phyloP scores from a whole-genome alignment of 495 filamentous ascomycete genomes.

The Podospora anserina region DNA sequence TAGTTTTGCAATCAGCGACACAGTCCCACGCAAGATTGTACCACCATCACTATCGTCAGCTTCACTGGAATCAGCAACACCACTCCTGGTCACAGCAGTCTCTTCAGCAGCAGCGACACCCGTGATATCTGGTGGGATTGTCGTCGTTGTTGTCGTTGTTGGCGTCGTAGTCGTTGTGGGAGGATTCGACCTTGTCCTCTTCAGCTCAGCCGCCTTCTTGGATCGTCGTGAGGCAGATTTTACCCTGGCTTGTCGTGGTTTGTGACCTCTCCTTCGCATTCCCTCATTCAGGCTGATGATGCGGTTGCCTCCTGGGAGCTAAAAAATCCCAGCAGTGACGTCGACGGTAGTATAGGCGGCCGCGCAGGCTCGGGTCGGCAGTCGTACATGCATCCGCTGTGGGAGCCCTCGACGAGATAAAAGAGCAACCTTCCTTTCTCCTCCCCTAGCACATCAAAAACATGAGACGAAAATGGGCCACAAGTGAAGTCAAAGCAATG shows the following conservation, averaged over 20 bases:
- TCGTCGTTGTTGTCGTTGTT: too few species aligned
- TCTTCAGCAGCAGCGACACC: slow-evolving; percentile 3
- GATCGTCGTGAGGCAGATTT: slow-evolving; percentile 3
- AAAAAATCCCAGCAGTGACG: slow-evolving; percentile 8
- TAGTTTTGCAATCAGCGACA: slow-evolving; percentile 16
- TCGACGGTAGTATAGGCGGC: slow-evolving; percentile 13
- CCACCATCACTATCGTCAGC: slow-evolving; percentile 18
- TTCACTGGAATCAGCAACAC: slow-evolving; percentile 1
- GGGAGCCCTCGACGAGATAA: not conserved
- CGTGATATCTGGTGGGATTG: not conserved
- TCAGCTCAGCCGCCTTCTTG: not conserved
- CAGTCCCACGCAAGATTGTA: slow-evolving; percentile 12
- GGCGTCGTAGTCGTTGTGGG: not conserved
- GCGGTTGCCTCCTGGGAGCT: not conserved
- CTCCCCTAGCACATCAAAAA: not conserved
- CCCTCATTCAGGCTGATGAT: not conserved
- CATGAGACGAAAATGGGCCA: not conserved
- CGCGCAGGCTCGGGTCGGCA: slow-evolving; percentile 14
- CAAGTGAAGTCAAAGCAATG: not conserved
- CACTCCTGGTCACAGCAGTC: slow-evolving; percentile 3
- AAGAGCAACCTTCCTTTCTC: not conserved
- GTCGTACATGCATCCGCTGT: slow-evolving; percentile 17
- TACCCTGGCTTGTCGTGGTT: not conserved
- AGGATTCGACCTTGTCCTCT: not conserved
- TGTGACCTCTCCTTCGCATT: slow-evolving; percentile 6